Conservation (phyloP, 257 asterid genomes). For the Anisodus acutangulus region DNA sequence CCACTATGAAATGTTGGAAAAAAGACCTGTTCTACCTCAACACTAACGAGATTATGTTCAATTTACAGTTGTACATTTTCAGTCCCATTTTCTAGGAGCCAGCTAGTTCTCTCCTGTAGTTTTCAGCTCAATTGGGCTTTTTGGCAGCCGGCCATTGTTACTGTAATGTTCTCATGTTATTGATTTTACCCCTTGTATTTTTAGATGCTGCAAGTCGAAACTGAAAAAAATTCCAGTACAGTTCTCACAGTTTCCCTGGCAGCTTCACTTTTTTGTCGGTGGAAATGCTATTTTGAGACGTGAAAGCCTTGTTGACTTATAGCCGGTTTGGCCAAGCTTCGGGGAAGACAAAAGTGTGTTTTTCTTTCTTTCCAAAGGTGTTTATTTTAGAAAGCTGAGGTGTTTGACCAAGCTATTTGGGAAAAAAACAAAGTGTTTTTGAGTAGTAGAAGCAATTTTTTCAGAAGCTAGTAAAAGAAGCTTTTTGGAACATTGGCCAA, state of each 20-base stretch:
- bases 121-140: constrained; percentile 30
- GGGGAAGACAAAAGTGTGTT: no score
- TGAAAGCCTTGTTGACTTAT: neutral
- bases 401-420: no score
- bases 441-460: no score
- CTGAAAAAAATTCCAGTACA: neutral
- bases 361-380: no score
- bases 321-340: no score
- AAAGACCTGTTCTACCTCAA: constrained; percentile 78
- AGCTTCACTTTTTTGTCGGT: neutral
- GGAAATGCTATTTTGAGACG: neutral
- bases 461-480: no score
- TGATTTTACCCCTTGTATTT: constrained; percentile 8
- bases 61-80: constrained; percentile 24
- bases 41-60: constrained; percentile 47
- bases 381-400: no score
- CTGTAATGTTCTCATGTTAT: constrained; percentile 6
- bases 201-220: constrained; percentile 27
- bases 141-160: constrained; percentile 4
- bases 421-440: no score
- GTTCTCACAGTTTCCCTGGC: neutral
- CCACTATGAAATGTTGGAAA: constrained; percentile 86
- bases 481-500: no score
- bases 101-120: constrained; percentile 31
- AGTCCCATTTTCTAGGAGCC: constrained; percentile 20